Base-by-base conservation (phyloP, 306 rosid species). In the Ziziphus jujuba region DNA sequence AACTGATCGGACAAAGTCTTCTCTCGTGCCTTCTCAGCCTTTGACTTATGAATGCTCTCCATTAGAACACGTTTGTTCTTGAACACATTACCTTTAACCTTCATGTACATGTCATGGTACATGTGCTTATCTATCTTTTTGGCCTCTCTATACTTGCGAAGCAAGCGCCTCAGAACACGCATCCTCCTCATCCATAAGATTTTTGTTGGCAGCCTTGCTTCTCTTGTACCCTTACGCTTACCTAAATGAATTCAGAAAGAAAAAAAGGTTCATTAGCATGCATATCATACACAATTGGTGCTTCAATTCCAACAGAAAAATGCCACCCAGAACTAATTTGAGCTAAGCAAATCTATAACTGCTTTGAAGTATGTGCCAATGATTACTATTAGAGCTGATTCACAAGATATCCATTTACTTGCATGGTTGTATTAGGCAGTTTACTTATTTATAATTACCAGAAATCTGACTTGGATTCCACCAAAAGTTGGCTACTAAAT, bases 61-160 rank as follows among this genome's bases (percentile, higher is more conserved):
- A 92, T 92, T 0, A 92, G 75, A 61, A 92, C 98, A 59, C 98
- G 89, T 69, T 92, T 92, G 75, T 92, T 92, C 88, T 92, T 92
- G 78, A 90, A 92, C 22, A 90, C 98, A 40, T 92, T 92, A 84
- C 98, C 98, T 89, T 92, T 92, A 0, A 92, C 98, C 84, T 83
- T 90, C 98, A 92, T 85, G 78, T 92, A 92, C 98, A 90, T 92
- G 77, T 90, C 97, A 81, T 92, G 98, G 79, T 90, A 92, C 98
- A 92, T 92, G 73, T 92, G 98, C 80, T 84, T 89, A 76, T 92
- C 97, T 59, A 92, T 92, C 84, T 92, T 92, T 83, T 90, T 92
- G 0, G 96, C 61, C 43, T 92, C 97, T 31, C 98, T 57, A 63
- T 92, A 92, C 96, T 92, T 92, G 77, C 98, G 97, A 23, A 92